Evolutionary conservation across 441 rosid species (phyloP), one percentile per base, ranked within the genome.

Genomic region (Erodium moschatum): DNA sequence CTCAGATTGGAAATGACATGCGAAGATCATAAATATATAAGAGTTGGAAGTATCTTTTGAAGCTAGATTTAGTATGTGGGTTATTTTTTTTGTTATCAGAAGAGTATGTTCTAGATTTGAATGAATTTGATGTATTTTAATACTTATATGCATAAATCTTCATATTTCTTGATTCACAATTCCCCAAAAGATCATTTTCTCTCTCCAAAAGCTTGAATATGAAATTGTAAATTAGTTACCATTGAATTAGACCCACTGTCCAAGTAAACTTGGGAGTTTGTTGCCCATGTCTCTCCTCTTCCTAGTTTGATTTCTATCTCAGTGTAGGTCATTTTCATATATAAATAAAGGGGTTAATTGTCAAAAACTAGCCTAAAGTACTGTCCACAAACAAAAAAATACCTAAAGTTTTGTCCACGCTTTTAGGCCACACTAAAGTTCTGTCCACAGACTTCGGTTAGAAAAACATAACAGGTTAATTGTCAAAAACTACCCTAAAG

Each of bases 151-250:
- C 40, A 35, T 35, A 35, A 5, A 35, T 35, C 40, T 35, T 35
- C 8, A 5, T 6, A 35, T 2, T 35, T 35, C 2, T 35, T 35
- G 8, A 35, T 35, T 35, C 6, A 35, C 40, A 35, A 16, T 52
- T 52, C 60, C 15, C 40, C 60, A 52, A 52, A 52, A 5, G 18
- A 52, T 15, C 60, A 52, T n/a, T 52, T 16, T 52, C 20, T 2
- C 18, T 52, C 60, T 1, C 60, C 60, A 52, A 18, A 24, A 5
- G 16, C 20, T 68, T 48, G 68, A 65, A 65, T 65, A 15, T 33
- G 68, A n/a, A 52, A 52, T 40, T 40, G 12, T 40, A 29, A 29
- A 29, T 29, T 29, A 2, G 40, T 9, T 40, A 40, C 11, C 46
- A 40, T 40, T 40, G 1, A 40, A 40, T 7, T 40, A 40, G 46